Evolutionary conservation across 2,329 filamentous ascomycete genomes (phyloP).

Genomic region (Sphaerulina populicola): DNA sequence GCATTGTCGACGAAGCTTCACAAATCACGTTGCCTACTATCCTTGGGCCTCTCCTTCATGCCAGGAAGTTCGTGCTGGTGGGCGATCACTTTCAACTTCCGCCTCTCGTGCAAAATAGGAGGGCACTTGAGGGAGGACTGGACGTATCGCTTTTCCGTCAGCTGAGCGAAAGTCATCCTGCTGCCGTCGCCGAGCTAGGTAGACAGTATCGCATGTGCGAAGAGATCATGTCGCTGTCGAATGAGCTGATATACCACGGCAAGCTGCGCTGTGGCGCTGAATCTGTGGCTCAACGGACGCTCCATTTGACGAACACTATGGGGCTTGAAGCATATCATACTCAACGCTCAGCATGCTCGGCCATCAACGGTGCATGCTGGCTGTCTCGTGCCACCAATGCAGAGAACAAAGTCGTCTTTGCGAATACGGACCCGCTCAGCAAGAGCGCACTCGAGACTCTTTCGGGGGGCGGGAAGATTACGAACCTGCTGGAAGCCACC

Average conservation of each 20-base stretch:
- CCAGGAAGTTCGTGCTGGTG: slow-evolving; percentile 84
- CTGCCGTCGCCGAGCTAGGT: slow-evolving; percentile 81
- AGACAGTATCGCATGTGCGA: slow-evolving; percentile 98
- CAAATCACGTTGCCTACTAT: slow-evolving; percentile 96
- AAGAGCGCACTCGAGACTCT: slow-evolving; percentile 57
- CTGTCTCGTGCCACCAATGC: slow-evolving; percentile 63
- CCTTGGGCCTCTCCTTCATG: slow-evolving; percentile 85
- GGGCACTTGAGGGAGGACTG: slow-evolving; percentile 74
- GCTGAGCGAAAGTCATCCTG: slow-evolving; percentile 78
- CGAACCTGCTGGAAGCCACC: slow-evolving; percentile 74
- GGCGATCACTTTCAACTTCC: slow-evolving; percentile 95
- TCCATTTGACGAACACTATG: slow-evolving; percentile 52
- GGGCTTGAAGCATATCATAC: slow-evolving; percentile 33
- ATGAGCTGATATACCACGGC: slow-evolving; percentile 86
- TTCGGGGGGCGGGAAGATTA: slow-evolving; percentile 60
- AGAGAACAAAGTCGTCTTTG: slow-evolving; percentile 66
- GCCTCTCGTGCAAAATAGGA: slow-evolving; percentile 85
- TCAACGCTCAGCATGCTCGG: background rate
- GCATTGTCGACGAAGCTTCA: slow-evolving; percentile 95
- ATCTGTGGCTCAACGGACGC: slow-evolving; percentile 59
- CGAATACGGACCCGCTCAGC: slow-evolving; percentile 75
- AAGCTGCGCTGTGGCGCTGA: slow-evolving; percentile 80
- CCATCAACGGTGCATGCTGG: slow-evolving; percentile 54
- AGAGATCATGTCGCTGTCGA: slow-evolving; percentile 90
- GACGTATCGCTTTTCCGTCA: slow-evolving; percentile 92